Base-by-base conservation (phyloP, 106 monocot species). In the Dendrobium officinale region DNA sequence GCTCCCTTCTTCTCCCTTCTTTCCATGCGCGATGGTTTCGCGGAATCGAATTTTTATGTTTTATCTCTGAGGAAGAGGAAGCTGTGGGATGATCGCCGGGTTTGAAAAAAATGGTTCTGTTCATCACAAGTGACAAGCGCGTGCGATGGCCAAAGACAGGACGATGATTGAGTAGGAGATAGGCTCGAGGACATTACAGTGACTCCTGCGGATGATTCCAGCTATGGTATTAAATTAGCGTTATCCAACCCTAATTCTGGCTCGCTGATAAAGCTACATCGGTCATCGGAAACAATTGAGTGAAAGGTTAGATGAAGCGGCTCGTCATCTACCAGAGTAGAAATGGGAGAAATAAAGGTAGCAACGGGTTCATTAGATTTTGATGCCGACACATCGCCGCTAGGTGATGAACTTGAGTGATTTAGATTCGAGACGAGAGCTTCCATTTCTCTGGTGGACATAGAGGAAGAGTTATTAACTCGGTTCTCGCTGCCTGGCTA, bases 361-460 rank as follows among this genome's bases (percentile, higher is more conserved):
- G 31, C 31, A 31, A 31, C 1, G 31, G 5, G 2, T 45, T 76
- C 48, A 9, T 13, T 49, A 27, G 76, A 76, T 76, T 76, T 41
- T 24, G 48, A 48, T 45, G 26, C 76, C 45, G 48, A 4, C 49
- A 22, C 76, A 76, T 75, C 55, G 66, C 6, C 47, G 54, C 15
- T 43, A 49, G 55, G 7, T 1, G 76, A 3, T 13, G 76, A 48
- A 26, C 0, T 76, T 2, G 74, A 7, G 4, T 43, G 19, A 43
- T 43, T 43, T 17, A 17, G 3, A 19, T 74, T 43, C 20, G 9
- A 29, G 47, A 66, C 51, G 43, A 56, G 44, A 45, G 45, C 80
- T 58, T 82, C 87, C 41, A 84, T 82, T 84, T 88, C 93, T 3
- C 75, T 61, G 45, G 88, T 80, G 20, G 66, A 79, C 26, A 87